phyloP scores from a whole-genome alignment of 345 rosid genomes.

The Laguncularia racemosa region DNA sequence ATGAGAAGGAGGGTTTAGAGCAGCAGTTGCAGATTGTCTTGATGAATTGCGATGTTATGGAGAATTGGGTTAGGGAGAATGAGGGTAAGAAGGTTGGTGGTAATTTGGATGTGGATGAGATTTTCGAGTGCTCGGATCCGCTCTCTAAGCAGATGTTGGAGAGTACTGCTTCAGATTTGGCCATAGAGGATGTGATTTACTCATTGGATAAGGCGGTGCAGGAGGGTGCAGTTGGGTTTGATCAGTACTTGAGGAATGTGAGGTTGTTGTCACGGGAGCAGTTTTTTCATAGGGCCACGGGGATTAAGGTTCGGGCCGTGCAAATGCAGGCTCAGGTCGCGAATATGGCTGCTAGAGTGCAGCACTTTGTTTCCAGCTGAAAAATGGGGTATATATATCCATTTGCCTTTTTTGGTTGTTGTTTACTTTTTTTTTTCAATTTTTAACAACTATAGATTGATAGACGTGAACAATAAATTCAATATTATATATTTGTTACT shows the following conservation, averaged over 20 bases:
- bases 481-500: too few species aligned
- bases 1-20: constrained; percentile 72
- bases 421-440: too few species aligned
- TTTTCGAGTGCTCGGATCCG: constrained; percentile 45
- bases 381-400: too few species aligned
- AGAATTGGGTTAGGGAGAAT: constrained; percentile 64
- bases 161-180: constrained; percentile 65
- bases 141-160: constrained; percentile 82
- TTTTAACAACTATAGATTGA: too few species aligned
- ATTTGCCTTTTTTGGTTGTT: too few species aligned
- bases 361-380: constrained; percentile 14
- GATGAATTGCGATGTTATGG: constrained; percentile 63
- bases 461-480: too few species aligned
- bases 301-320: constrained; percentile 56
- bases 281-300: constrained; percentile 78
- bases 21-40: constrained; percentile 71
- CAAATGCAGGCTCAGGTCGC: constrained; percentile 96
- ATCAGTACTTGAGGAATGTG: constrained; percentile 80
- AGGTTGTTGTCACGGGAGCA: constrained; percentile 89
- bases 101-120: constrained; percentile 45
- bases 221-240: constrained; percentile 59
- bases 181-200: constrained; percentile 80
- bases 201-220: constrained; percentile 66
- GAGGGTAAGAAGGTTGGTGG: constrained; percentile 32
- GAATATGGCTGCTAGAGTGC: constrained; percentile 65